phyloP scores from a whole-genome alignment of 1,139 yeast species.

The Sugiyamaella xylanicola region DNA sequence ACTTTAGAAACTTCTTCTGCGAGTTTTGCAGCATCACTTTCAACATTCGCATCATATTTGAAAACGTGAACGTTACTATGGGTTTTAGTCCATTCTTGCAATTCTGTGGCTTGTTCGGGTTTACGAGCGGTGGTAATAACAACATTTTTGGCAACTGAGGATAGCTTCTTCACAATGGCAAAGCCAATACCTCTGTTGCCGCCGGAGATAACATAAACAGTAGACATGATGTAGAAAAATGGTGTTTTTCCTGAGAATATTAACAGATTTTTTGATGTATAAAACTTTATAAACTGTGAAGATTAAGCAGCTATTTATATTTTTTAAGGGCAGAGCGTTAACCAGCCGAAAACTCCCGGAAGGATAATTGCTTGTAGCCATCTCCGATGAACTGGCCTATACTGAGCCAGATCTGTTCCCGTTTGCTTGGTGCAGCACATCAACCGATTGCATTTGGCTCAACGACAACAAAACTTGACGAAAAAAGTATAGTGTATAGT shows the following conservation, averaged over 20 bases:
- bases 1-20: slow-evolving; percentile 32
- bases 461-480: too few relatives aligned
- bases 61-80: slow-evolving; percentile 20
- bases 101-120: slow-evolving; percentile 16
- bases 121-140: slow-evolving; percentile 21
- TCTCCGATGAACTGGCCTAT: too few relatives aligned
- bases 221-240: slow-evolving; percentile 16
- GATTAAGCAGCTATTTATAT: neutral
- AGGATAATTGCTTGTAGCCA: too few relatives aligned
- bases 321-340: too few relatives aligned
- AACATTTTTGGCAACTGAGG: slow-evolving; percentile 3
- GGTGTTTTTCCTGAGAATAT: too few relatives aligned
- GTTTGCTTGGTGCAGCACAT: too few relatives aligned
- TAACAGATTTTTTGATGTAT: too few relatives aligned
- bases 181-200: slow-evolving; percentile 26
- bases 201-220: slow-evolving; percentile 22
- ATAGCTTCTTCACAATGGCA: slow-evolving; percentile 11
- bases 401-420: too few relatives aligned
- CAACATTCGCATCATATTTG: slow-evolving; percentile 16
- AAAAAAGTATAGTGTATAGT: too few relatives aligned
- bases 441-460: too few relatives aligned
- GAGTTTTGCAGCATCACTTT: slow-evolving; percentile 11
- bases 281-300: too few relatives aligned
- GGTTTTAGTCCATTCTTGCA: slow-evolving; percentile 8
- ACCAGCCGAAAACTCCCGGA: too few relatives aligned